Evolutionary conservation across 805 yeast species (phyloP).

Genomic region (Kluyveromyces starmeri): DNA sequence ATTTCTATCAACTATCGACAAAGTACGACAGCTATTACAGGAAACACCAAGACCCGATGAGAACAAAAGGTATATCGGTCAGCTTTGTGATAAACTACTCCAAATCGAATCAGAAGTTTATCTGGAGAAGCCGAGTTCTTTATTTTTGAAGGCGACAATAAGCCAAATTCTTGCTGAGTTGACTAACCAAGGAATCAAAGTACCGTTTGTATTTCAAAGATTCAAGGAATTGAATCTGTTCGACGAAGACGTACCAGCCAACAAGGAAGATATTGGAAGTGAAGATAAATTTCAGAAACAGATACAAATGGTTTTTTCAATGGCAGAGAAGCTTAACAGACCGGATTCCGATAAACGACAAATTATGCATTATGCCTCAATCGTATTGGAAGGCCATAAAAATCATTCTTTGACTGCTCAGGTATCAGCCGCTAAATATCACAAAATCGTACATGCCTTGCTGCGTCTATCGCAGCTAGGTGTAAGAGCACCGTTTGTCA

Average conservation of each 20-base stretch:
- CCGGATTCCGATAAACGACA: background rate
- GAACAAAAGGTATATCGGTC: conserved; percentile 1
- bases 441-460: background rate
- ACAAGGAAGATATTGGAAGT: background rate
- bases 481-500: conserved; percentile 1
- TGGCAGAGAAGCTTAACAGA: conserved; percentile 1
- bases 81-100: background rate
- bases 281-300: background rate
- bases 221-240: background rate
- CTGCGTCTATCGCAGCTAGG: conserved; percentile 1
- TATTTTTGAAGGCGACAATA: conserved; percentile 1
- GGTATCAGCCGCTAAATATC: background rate
- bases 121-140: background rate
- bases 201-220: conserved; percentile 4
- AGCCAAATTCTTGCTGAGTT: background rate
- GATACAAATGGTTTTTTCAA: background rate
- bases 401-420: background rate
- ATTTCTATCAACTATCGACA: conserved; percentile 2
- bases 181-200: conserved; percentile 1
- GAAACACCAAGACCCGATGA: background rate
- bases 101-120: background rate
- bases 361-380: background rate
- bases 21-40: background rate
- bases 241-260: conserved; percentile 1
- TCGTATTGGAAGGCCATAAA: background rate